Evolutionary conservation across 1,139 yeast species (phyloP).

Genomic region (Pichia sorboxylosa): DNA sequence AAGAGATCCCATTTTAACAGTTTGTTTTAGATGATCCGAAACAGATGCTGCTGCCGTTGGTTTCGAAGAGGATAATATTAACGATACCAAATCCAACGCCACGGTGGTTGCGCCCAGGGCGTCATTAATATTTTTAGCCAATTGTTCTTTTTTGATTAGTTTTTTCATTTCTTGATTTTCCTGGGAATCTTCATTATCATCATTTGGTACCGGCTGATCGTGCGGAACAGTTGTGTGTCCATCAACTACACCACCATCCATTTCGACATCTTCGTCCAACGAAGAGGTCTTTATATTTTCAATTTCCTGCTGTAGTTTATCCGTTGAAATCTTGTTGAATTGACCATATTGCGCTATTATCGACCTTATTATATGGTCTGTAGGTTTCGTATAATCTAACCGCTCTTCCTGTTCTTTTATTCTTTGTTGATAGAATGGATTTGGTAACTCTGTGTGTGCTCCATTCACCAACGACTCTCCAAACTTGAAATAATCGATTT

Average conservation of each 20-base stretch:
- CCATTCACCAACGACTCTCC: slow-evolving; percentile 11
- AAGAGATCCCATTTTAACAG: slow-evolving; percentile 70
- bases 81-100: slow-evolving; percentile 76
- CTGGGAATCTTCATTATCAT: too few relatives aligned
- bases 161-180: too few relatives aligned
- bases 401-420: slow-evolving; percentile 1
- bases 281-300: not conserved
- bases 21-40: slow-evolving; percentile 75
- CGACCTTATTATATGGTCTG: slow-evolving; percentile 10
- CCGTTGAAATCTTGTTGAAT: slow-evolving; percentile 11
- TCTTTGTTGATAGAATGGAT: slow-evolving; percentile 9
- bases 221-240: too few relatives aligned
- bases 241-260: slow-evolving; percentile 2
- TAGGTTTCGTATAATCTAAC: slow-evolving; percentile 9
- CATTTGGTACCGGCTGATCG: too few relatives aligned
- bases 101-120: slow-evolving; percentile 87
- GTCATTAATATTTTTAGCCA: slow-evolving; percentile 25
- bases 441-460: slow-evolving; percentile 10
- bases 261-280: not conserved
- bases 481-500: slow-evolving; percentile 6
- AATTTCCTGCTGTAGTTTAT: not conserved
- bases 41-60: slow-evolving; percentile 85
- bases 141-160: too few relatives aligned
- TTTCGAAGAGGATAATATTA: slow-evolving; percentile 67
- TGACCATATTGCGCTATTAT: slow-evolving; percentile 14